These are phyloP conservation scores for Arthrobotrys pseudoclavata DNA, from an alignment of 2,329 filamentous ascomycete genomes.

Conservation along the genomic window DNA sequence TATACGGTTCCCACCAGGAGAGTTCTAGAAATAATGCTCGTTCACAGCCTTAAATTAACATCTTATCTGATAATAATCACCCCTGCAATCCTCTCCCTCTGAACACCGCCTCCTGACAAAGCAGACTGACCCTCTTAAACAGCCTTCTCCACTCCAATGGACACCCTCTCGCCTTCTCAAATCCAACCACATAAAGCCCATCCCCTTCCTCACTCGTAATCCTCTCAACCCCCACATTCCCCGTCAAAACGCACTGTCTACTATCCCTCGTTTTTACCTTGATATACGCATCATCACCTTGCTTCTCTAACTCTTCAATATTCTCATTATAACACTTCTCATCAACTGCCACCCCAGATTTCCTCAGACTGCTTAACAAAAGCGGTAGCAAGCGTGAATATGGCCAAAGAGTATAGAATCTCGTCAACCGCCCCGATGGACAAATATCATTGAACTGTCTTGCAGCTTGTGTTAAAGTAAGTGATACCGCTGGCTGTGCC, in stretches of 20 bases:
- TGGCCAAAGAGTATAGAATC: conserved; percentile 89
- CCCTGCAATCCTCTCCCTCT: conserved; percentile 69
- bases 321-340: conserved; percentile 58
- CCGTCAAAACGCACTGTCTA: conserved; percentile 78
- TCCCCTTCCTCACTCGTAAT: conserved; percentile 70
- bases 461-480: conserved; percentile 89
- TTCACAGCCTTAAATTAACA: too few relatives aligned
- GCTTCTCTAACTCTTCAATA: conserved; percentile 29
- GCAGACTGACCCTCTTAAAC: conserved; percentile 93
- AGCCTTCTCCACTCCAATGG: conserved; percentile 95
- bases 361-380: conserved; percentile 83
- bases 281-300: conserved; percentile 69
- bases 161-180: conserved; percentile 95
- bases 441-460: conserved; percentile 91
- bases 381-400: conserved; percentile 82
- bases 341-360: conserved; percentile 78
- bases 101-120: conserved; percentile 87
- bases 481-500: conserved; percentile 79
- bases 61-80: background rate
- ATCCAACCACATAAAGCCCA: conserved; percentile 84
- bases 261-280: conserved; percentile 80
- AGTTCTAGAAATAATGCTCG: too few relatives aligned
- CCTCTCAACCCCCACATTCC: conserved; percentile 80
- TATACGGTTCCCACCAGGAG: too few relatives aligned
- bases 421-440: conserved; percentile 85